A percentile compares a stretch with the other conserved stretches of the same genome.
Evolutionary conservation across 306 rosid genomes (phyloP).

Genomic region (Dryas drummondii): DNA sequence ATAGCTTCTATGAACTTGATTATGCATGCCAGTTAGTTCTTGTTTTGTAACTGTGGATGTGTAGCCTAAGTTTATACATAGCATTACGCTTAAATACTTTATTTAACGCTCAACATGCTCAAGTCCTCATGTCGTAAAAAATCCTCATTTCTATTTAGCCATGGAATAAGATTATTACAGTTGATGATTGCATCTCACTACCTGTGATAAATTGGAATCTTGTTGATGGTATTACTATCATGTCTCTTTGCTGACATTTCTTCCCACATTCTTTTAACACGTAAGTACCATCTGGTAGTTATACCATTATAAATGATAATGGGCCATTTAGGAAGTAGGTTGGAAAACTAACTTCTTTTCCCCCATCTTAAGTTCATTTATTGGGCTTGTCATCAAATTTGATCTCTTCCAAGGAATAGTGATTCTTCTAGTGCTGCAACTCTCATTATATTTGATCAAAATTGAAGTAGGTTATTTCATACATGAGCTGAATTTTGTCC

Average conservation of each 20-base stretch:
- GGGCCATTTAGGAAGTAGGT: not conserved
- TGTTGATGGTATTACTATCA: not conserved
- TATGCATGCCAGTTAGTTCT: constrained; percentile 10
- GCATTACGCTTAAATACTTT: not conserved
- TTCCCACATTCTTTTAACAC: not conserved
- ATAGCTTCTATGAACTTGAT: not conserved
- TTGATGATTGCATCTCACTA: not conserved
- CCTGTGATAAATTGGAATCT: not conserved
- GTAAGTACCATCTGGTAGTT: not conserved
- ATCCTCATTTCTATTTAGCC: not conserved
- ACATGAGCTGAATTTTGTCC: not conserved
- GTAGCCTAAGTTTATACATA: not conserved
- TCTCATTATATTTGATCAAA: constrained; percentile 1
- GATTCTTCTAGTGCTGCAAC: not conserved
- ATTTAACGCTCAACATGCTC: not conserved
- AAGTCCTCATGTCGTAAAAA: not conserved
- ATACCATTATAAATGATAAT: not conserved
- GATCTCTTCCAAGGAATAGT: not conserved
- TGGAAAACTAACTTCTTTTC: not conserved
- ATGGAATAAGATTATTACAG: not conserved
- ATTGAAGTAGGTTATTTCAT: not conserved
- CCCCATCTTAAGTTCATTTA: not conserved
- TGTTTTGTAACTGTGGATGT: not conserved
- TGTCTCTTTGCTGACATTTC: not conserved
- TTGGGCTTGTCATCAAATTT: constrained; percentile 13